phyloP scores from a whole-genome alignment of 345 rosid genomes.

The Pistacia atlantica region DNA sequence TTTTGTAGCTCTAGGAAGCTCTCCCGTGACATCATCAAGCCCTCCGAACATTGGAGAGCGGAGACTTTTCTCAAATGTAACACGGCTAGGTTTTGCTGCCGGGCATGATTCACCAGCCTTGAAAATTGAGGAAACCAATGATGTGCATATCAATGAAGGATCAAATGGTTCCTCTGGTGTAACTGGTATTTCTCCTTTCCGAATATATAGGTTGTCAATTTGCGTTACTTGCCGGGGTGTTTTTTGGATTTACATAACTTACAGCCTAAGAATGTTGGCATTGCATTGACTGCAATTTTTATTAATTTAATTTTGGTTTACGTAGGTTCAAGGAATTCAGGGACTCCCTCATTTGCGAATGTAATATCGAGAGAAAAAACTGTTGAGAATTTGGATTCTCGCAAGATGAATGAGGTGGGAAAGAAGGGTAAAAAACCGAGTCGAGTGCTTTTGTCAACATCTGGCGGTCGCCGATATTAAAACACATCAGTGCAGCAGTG shows the following conservation, averaged over 20 bases:
- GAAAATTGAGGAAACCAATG: constrained; percentile 53
- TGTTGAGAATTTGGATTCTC: constrained; percentile 37
- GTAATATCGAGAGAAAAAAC: constrained; percentile 58
- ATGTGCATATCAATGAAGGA: constrained; percentile 30
- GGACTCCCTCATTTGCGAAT: constrained; percentile 72
- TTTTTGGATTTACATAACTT: background rate
- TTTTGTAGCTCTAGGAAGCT: constrained; percentile 65
- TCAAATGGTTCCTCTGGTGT: constrained; percentile 46
- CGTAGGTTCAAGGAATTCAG: constrained; percentile 57
- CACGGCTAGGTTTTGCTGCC: constrained; percentile 94
- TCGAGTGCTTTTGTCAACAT: constrained; percentile 81
- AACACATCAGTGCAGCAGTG: background rate
- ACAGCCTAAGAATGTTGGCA: background rate
- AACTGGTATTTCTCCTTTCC: constrained; percentile 24
- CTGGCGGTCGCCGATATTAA: constrained; percentile 82
- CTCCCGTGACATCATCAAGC: constrained; percentile 57
- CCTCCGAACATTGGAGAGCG: constrained; percentile 69
- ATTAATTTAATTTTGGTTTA: background rate
- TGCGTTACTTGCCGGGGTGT: background rate
- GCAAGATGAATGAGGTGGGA: constrained; percentile 52
- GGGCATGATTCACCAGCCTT: constrained; percentile 84
- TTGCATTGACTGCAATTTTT: too few relatives aligned
- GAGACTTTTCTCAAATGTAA: constrained; percentile 75
- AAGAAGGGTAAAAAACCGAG: constrained; percentile 79
- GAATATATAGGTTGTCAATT: background rate